A percentile compares a stretch with the other conserved stretches of the same genome.
These are phyloP conservation scores for Metroxylon sagu DNA, from an alignment of 176 grass and related monocot genomes.

Conservation along the genomic window DNA sequence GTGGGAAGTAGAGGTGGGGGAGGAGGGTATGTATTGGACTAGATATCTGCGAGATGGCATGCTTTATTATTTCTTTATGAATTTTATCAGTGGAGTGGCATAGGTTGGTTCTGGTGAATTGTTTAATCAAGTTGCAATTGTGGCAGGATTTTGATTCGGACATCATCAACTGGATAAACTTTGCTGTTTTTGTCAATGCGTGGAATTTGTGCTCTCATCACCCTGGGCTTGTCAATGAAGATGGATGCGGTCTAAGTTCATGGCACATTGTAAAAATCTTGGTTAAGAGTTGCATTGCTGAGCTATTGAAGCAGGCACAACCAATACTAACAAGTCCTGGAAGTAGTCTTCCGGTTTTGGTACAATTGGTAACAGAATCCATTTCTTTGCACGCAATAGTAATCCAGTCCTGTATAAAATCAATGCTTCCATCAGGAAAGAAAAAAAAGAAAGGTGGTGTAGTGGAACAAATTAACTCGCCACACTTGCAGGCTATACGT, in stretches of 20 bases:
- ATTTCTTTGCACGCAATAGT: constrained; percentile 77
- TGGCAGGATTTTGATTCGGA: constrained; percentile 70
- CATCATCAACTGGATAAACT: constrained; percentile 83
- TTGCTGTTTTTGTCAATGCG: constrained; percentile 86
- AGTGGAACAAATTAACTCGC: constrained; percentile 38
- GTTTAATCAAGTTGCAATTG: too few species aligned
- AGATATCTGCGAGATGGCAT: too few species aligned
- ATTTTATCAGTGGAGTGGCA: too few species aligned
- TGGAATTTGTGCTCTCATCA: constrained; percentile 59
- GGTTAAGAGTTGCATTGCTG: constrained; percentile 46
- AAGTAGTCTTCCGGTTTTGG: constrained; percentile 52
- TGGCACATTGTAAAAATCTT: constrained; percentile 73
- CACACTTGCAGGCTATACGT: constrained; percentile 49
- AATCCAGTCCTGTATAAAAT: constrained; percentile 66
- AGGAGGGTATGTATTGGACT: too few species aligned
- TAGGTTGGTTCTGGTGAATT: too few species aligned
- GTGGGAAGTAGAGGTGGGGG: too few species aligned
- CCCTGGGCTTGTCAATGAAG: constrained; percentile 22
- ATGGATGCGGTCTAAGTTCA: constrained; percentile 33
- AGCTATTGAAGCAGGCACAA: constrained; percentile 35
- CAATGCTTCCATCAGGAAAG: constrained; percentile 58
- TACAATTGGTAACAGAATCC: constrained; percentile 63
- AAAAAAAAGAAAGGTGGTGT: constrained; percentile 80
- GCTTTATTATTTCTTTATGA: too few species aligned
- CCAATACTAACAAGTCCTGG: constrained; percentile 44